Conservation (phyloP, 169 alveolate species). For the Plasmodium falciparum region DNA sequence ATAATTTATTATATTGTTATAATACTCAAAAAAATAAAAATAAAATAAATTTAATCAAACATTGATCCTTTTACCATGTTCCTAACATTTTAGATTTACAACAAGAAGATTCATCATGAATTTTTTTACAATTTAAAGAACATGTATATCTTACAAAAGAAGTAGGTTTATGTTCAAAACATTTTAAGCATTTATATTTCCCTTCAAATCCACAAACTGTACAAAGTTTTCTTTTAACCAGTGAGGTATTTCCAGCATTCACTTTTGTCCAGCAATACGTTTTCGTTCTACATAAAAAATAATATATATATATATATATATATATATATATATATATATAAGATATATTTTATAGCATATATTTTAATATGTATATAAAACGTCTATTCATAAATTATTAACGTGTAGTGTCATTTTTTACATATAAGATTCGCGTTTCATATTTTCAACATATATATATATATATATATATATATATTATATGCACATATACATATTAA, state of each 20-base stretch:
- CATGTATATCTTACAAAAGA: slow-evolving; percentile 81
- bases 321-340: slow-evolving; percentile 1
- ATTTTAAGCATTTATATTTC: slow-evolving; percentile 83
- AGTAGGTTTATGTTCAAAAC: slow-evolving; percentile 80
- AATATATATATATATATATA: background rate
- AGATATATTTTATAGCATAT: background rate
- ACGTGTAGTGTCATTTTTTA: too few species aligned
- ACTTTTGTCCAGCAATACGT: slow-evolving; percentile 84
- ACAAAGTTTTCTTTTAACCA: slow-evolving; percentile 82
- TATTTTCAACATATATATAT: slow-evolving; percentile 16
- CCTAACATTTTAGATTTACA: slow-evolving; percentile 80
- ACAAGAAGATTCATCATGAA: slow-evolving; percentile 85
- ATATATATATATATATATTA: background rate
- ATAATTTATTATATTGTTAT: too few species aligned
- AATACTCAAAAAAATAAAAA: background rate
- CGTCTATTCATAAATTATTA: too few species aligned
- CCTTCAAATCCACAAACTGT: slow-evolving; percentile 86
- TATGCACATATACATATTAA: background rate
- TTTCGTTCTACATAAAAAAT: slow-evolving; percentile 69
- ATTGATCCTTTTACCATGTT: slow-evolving; percentile 28
- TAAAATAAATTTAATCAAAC: slow-evolving; percentile 5
- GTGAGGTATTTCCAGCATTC: slow-evolving; percentile 78
- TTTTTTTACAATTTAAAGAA: slow-evolving; percentile 82
- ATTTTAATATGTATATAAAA: background rate
- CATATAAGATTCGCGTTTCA: too few species aligned